These are phyloP conservation scores for Saccharomycopsis javanensis DNA, from an alignment of 805 yeast species.

Conservation along the genomic window DNA sequence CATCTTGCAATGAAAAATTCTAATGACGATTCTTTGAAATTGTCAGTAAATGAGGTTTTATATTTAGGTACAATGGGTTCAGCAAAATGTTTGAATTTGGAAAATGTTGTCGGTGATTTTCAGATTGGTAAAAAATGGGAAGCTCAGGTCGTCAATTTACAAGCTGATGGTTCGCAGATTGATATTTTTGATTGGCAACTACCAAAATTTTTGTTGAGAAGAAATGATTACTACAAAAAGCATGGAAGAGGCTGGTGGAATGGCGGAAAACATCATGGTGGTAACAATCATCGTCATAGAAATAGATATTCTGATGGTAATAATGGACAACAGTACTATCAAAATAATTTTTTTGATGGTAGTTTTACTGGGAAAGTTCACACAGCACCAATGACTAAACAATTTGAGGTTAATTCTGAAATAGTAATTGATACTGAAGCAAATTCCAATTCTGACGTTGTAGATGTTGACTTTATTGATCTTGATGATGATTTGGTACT, in stretches of 20 bases:
- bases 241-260: conserved; percentile 1
- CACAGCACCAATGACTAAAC: background rate
- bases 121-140: conserved; percentile 75
- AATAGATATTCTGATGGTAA: background rate
- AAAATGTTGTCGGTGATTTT: conserved; percentile 55
- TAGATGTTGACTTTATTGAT: background rate
- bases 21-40: conserved; percentile 36
- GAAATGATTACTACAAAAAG: conserved; percentile 1
- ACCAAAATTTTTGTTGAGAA: conserved; percentile 27
- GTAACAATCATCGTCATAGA: background rate
- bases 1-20: conserved; percentile 52
- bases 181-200: conserved; percentile 71
- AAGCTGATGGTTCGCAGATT: conserved; percentile 43
- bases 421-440: background rate
- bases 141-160: conserved; percentile 64
- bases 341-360: background rate
- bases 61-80: conserved; percentile 87
- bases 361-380: background rate
- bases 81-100: conserved; percentile 61
- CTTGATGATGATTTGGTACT: background rate
- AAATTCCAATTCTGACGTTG: background rate
- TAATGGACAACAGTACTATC: background rate
- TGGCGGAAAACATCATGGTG: background rate
- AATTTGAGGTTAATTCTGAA: background rate
- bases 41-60: conserved; percentile 61